Evolutionary conservation across 176 grass and related monocot genomes (phyloP).

Genomic region (barley (Hordeum vulgare)): MorexV3_pseudomolecules_assembly NC_058522.1:336594309-336594808

Average conservation of each 20-base stretch:
- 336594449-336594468: neutral
- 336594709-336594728: neutral
- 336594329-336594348: neutral
- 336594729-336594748: neutral
- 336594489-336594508: neutral
- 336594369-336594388: neutral
- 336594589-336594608: neutral
- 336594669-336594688: neutral
- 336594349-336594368: neutral
- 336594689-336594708: neutral
- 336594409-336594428: neutral
- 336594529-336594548: neutral
- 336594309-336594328: neutral
- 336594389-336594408: neutral
- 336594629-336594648: neutral
- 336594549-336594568: neutral
- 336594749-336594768: neutral
- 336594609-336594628: neutral
- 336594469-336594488: neutral
- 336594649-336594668: neutral
- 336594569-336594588: neutral
- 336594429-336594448: neutral
- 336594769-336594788: neutral
- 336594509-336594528: neutral
- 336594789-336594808: slow-evolving; percentile 14